Conservation (phyloP, 371 early-diverging fungal species). For the Haplosporangium sp. region DNA sequence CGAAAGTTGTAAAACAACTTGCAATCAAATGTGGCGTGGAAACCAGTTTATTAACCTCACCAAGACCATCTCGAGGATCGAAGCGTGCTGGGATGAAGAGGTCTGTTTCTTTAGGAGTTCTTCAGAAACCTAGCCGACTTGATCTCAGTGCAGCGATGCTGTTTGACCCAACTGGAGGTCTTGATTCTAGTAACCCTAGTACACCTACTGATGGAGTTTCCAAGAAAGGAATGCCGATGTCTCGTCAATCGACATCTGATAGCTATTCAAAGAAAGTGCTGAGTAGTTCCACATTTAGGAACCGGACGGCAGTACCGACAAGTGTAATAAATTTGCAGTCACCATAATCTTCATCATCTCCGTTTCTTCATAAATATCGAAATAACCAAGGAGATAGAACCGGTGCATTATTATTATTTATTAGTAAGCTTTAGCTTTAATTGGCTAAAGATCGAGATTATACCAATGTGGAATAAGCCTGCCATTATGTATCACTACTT, state of each 20-base stretch:
- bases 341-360: not conserved
- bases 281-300: constrained; percentile 46
- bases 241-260: constrained; percentile 27
- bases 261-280: constrained; percentile 26
- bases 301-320: constrained; percentile 20
- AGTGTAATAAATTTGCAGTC: not conserved
- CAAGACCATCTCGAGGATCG: constrained; percentile 24
- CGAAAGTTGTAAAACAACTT: constrained; percentile 35
- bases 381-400: too few relatives aligned
- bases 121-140: constrained; percentile 32
- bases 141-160: constrained; percentile 16
- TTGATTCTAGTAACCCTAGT: constrained; percentile 1
- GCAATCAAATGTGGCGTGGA: constrained; percentile 48
- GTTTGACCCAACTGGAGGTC: not conserved
- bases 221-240: constrained; percentile 18
- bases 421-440: too few relatives aligned
- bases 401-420: too few relatives aligned
- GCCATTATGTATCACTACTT: too few relatives aligned
- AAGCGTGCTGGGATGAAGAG: constrained; percentile 30
- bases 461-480: too few relatives aligned
- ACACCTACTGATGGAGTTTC: constrained; percentile 10
- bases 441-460: too few relatives aligned
- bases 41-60: constrained; percentile 32
- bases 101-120: constrained; percentile 37
- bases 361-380: not conserved